Evolutionary conservation across 805 yeast genomes (phyloP).

Genomic region (Schwanniomyces vanrijiae): DNA sequence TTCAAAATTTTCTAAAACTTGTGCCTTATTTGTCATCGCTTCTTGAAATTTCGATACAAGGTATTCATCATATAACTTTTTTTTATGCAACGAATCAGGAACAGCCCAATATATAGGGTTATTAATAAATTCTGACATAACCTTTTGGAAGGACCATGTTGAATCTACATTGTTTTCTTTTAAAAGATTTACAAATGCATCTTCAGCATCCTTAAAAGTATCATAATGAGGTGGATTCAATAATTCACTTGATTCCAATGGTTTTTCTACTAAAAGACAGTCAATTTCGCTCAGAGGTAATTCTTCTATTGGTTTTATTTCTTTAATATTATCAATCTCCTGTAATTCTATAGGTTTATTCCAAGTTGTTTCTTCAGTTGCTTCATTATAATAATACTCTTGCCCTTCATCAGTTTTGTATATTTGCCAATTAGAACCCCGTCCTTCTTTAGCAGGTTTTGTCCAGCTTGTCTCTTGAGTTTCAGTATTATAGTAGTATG

Average conservation of each 20-base stretch:
- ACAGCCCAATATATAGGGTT: conserved; percentile 71
- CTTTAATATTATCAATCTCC: conserved; percentile 1
- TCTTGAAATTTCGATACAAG: conserved; percentile 40
- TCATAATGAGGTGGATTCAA: conserved; percentile 19
- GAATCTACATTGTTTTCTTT: conserved; percentile 59
- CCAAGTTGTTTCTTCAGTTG: conserved; percentile 75
- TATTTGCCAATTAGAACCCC: conserved; percentile 42
- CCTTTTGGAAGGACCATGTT: conserved; percentile 71
- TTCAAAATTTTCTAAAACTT: conserved; percentile 55
- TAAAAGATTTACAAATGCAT: conserved; percentile 53
- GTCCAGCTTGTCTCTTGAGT: conserved; percentile 82
- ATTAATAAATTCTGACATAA: conserved; percentile 55
- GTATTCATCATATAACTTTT: conserved; percentile 64
- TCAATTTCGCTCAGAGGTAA: conserved; percentile 4
- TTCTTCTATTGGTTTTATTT: background rate
- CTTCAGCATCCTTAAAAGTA: conserved; percentile 37
- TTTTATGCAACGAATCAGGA: conserved; percentile 59
- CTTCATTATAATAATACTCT: conserved; percentile 66
- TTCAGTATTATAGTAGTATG: conserved; percentile 66
- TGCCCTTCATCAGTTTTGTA: conserved; percentile 55
- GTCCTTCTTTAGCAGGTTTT: conserved; percentile 57
- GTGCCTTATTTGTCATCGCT: conserved; percentile 54
- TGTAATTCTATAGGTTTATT: conserved; percentile 60
- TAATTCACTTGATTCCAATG: conserved; percentile 20
- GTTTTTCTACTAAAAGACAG: conserved; percentile 16